Conservation (phyloP, 208 protist species). For the Leishmania arabica region DNA sequence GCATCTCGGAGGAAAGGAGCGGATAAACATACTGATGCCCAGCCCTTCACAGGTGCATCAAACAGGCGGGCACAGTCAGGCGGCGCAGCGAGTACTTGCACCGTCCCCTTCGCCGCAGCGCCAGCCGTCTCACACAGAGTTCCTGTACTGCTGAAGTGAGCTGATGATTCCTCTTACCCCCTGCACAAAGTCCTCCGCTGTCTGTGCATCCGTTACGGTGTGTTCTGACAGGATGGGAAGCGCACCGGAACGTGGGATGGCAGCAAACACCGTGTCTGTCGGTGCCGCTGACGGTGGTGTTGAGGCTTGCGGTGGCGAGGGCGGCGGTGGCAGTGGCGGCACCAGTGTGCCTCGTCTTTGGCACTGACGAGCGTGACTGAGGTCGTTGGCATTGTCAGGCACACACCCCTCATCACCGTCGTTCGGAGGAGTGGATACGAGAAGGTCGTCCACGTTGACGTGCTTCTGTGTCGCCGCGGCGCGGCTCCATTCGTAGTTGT, state of each 20-base stretch:
- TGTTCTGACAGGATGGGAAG: conserved; percentile 28
- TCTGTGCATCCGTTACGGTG: conserved; percentile 23
- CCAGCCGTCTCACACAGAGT: background rate
- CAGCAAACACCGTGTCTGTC: background rate
- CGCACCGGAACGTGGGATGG: background rate
- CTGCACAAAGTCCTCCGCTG: conserved; percentile 25
- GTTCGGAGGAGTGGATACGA: conserved; percentile 26
- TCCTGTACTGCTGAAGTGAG: conserved; percentile 19
- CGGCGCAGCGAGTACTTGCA: background rate
- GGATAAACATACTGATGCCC: background rate
- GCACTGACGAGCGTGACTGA: background rate
- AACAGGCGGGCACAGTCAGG: background rate
- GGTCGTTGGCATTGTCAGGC: conserved; percentile 1
- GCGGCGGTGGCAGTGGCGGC: conserved; percentile 8
- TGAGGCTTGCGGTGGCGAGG: conserved; percentile 1
- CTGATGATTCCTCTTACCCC: conserved; percentile 21
- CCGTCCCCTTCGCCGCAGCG: background rate
- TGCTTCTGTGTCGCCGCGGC: background rate
- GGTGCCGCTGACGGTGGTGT: background rate
- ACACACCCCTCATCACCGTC: background rate
- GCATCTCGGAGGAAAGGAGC: background rate
- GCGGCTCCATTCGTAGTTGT: background rate
- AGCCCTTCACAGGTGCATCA: background rate
- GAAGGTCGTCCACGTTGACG: conserved; percentile 4
- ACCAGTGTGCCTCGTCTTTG: background rate